Conservation (phyloP, 1,139 yeast species). For the Yamadazyma diospyri region DNA sequence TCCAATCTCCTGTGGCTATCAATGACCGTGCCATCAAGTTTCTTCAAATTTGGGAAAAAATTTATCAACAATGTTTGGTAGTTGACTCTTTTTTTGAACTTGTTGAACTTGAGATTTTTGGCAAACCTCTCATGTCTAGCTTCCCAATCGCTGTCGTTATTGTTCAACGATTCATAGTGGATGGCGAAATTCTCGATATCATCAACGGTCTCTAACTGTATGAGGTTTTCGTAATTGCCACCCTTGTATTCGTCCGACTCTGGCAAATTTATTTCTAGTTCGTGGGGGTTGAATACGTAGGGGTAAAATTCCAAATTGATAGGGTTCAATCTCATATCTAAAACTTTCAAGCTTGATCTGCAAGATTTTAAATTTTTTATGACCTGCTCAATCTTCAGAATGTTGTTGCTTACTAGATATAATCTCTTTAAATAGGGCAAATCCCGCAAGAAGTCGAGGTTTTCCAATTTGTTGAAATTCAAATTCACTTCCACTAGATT, state of each 20-base stretch:
- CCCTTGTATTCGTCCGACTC: no score
- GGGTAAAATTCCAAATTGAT: slow-evolving; percentile 49
- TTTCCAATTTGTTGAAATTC: slow-evolving; percentile 44
- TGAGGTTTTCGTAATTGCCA: slow-evolving; percentile 20
- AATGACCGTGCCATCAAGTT: slow-evolving; percentile 35
- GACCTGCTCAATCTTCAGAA: slow-evolving; percentile 30
- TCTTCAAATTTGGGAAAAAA: slow-evolving; percentile 31
- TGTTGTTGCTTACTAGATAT: slow-evolving; percentile 45
- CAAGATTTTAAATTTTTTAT: slow-evolving; percentile 30
- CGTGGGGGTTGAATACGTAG: slow-evolving; percentile 48
- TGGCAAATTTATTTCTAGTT: slow-evolving; percentile 22
- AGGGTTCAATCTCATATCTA: slow-evolving; percentile 53
- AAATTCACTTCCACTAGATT: slow-evolving; percentile 46
- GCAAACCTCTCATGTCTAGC: slow-evolving; percentile 31
- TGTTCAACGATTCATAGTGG: slow-evolving; percentile 36
- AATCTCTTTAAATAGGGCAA: slow-evolving; percentile 36
- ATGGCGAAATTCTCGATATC: slow-evolving; percentile 45
- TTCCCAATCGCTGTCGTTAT: slow-evolving; percentile 32
- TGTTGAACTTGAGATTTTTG: slow-evolving; percentile 20
- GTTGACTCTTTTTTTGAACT: slow-evolving; percentile 28
- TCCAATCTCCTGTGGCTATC: slow-evolving; percentile 3
- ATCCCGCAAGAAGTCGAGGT: slow-evolving; percentile 25
- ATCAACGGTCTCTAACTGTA: slow-evolving; percentile 41
- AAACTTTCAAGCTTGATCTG: slow-evolving; percentile 30
- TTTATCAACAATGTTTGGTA: slow-evolving; percentile 39